Conservation (phyloP, 2,329 filamentous ascomycete genomes). For the Huntiella bhutanensis region DNA sequence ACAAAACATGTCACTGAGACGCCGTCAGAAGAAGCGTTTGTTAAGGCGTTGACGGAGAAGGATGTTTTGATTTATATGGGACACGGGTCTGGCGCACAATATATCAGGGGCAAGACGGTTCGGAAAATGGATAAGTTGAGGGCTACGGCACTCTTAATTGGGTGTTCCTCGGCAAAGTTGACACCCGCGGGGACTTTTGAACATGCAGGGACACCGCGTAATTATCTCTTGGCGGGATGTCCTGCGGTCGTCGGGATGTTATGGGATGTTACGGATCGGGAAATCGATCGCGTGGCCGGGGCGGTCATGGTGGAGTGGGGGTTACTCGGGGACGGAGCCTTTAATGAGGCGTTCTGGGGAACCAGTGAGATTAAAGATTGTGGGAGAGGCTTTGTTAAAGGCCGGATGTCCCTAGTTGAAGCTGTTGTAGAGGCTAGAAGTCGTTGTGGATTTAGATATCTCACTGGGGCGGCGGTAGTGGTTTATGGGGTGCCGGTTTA, state of each 20-base stretch:
- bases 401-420: conserved; percentile 45
- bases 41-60: conserved; percentile 40
- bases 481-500: conserved; percentile 93
- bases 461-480: conserved; percentile 85
- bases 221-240: conserved; percentile 75
- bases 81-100: conserved; percentile 86
- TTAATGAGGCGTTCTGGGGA: conserved; percentile 32
- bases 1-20: conserved; percentile 44
- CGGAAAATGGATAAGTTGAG: conserved; percentile 55
- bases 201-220: conserved; percentile 73
- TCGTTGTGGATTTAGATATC: conserved; percentile 71
- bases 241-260: conserved; percentile 80
- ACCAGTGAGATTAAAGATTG: conserved; percentile 54
- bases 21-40: conserved; percentile 65
- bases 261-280: conserved; percentile 95
- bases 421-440: conserved; percentile 58
- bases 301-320: conserved; percentile 75
- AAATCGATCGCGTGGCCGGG: conserved; percentile 84
- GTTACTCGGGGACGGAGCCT: conserved; percentile 34
- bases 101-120: conserved; percentile 70
- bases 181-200: conserved; percentile 55
- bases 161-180: conserved; percentile 72
- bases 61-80: conserved; percentile 85
- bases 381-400: conserved; percentile 17
- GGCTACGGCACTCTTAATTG: conserved; percentile 76